Evolutionary conservation across 2,329 filamentous ascomycete species (phyloP).

Genomic region (Coleophoma eucalyptorum): DNA sequence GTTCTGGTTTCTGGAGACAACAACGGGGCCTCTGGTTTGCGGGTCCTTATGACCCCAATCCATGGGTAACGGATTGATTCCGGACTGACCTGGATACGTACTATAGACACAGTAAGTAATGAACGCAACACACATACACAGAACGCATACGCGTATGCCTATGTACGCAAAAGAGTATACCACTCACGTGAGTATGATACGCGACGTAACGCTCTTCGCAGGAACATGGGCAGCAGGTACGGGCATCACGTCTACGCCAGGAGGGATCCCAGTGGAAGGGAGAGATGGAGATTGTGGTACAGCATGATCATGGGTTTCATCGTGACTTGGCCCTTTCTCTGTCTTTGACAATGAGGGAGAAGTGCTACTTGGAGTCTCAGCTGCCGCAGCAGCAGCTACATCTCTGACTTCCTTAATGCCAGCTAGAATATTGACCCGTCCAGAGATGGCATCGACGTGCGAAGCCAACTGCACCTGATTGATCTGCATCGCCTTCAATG

Average conservation of each 20-base stretch:
- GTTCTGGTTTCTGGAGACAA: slow-evolving; percentile 72
- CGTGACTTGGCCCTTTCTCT: slow-evolving; percentile 6
- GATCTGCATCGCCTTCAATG: slow-evolving; percentile 49
- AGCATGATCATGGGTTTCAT: slow-evolving; percentile 17
- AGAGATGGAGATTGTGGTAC: slow-evolving; percentile 27
- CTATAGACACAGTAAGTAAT: slow-evolving; percentile 29
- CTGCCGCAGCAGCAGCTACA: slow-evolving; percentile 29
- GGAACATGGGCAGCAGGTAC: slow-evolving; percentile 13
- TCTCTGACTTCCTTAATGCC: slow-evolving; percentile 54
- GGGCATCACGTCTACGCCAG: slow-evolving; percentile 8
- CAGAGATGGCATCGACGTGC: slow-evolving; percentile 56
- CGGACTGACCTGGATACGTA: slow-evolving; percentile 91
- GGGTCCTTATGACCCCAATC: slow-evolving; percentile 82
- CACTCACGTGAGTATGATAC: slow-evolving; percentile 59
- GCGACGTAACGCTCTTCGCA: slow-evolving; percentile 43
- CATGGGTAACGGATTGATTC: slow-evolving; percentile 86
- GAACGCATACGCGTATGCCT: no score
- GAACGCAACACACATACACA: neutral
- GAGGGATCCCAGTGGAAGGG: slow-evolving; percentile 17
- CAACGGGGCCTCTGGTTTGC: slow-evolving; percentile 74
- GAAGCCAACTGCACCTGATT: slow-evolving; percentile 52
- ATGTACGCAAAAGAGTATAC: neutral
- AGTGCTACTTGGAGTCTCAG: slow-evolving; percentile 3
- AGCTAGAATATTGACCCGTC: slow-evolving; percentile 56
- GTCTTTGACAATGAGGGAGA: neutral